Conservation (phyloP, 2,329 filamentous ascomycete genomes). For the Corniculantispora saksenae region DNA sequence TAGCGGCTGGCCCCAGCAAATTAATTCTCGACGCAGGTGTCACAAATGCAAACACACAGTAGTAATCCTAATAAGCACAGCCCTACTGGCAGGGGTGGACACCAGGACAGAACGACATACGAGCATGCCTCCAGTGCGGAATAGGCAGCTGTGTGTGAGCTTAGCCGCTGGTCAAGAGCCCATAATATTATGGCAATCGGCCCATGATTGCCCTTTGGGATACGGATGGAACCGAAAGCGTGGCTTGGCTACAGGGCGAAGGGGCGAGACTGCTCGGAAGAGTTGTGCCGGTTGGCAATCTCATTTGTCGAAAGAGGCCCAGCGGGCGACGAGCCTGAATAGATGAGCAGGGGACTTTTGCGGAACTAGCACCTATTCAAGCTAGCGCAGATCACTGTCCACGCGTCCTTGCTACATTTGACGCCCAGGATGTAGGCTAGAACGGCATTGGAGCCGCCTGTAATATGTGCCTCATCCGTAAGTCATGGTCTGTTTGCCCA, state of each 20-base stretch:
- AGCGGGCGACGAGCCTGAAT: too few species aligned
- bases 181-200: conserved; percentile 10
- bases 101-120: background rate
- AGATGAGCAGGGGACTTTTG: conserved; percentile 16
- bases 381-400: conserved; percentile 17
- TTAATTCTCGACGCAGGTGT: conserved; percentile 3
- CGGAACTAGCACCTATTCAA: background rate
- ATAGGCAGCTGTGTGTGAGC: background rate
- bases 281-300: conserved; percentile 9
- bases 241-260: conserved; percentile 17
- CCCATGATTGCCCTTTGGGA: conserved; percentile 8
- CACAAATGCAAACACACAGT: conserved; percentile 3
- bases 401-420: conserved; percentile 13
- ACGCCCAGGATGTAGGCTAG: conserved; percentile 8
- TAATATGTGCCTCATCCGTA: background rate
- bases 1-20: conserved; percentile 7
- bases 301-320: background rate
- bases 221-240: conserved; percentile 17
- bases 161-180: background rate
- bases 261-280: conserved; percentile 2
- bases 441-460: conserved; percentile 8
- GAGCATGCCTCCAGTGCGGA: background rate
- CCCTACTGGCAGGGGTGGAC: conserved; percentile 14
- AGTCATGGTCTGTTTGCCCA: background rate
- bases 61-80: conserved; percentile 16